Base-by-base conservation (phyloP, 192 early-diverging fungal species). In the Allomyces arbusculus region DNA sequence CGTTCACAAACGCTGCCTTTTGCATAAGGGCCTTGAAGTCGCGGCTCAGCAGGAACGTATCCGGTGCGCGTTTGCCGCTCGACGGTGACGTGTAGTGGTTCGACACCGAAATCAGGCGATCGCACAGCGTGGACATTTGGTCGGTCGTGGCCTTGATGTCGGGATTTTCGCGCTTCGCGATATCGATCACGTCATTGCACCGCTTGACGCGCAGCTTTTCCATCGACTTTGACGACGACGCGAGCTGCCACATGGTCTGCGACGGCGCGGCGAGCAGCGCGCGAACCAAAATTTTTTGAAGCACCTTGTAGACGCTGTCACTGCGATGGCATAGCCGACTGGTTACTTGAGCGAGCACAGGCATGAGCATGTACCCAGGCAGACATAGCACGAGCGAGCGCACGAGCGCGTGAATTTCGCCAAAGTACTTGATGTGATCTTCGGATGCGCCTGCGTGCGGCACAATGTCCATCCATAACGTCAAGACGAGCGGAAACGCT, bases 211-310 rank as follows among this genome's bases (percentile, higher is more conserved):
- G 82, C 25, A 74, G 73, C 4, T 74, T 74, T 24, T 82, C 77
- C n/a, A 83, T 83, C 62, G 86, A 88, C 43, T 81, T 75, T 62
- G 80, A 78, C 6, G 90, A 85, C 12, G 86, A 80, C 65, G 91
- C 77, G 71, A 94, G 79, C 70, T 91, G 88, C 92, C 92, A 94
- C 61, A 92, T 74, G 8, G 87, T 79, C 71, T 92, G 92, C 68
- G 90, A 84, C 9, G 92, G 89, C 66, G 86, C 91, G 5, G 76
- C 77, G 23, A 75, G 64, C 40, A 94, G 77, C 9, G 91, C 86
- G 9, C 72, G 77, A 33, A 84, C 69, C 6, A 92, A 75, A 26
- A 94, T 87, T 25, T 69, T 67, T 69, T 91, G 85, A 7, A 94
- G 71, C 8, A 87, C 74, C 16, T 69, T 65, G 65, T 83, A 82